Conservation (phyloP, 129 eudicot genomes). For the Helichrysum umbraculigerum region DNA sequence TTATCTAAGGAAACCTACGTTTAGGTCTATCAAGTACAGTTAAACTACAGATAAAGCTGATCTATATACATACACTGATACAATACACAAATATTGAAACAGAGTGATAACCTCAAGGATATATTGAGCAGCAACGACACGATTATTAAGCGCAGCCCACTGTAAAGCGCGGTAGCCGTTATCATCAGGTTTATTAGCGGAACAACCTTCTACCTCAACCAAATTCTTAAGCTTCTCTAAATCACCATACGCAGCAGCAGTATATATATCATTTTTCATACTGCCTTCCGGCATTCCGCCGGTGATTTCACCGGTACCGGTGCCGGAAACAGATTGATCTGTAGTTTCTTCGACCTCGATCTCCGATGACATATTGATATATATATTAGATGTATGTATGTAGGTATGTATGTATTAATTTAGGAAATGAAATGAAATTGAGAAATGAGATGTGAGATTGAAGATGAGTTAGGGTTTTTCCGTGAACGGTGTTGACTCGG, state of each 20-base stretch:
- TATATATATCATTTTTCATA: constrained; percentile 78
- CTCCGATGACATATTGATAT: constrained; percentile 71
- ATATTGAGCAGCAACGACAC: constrained; percentile 89
- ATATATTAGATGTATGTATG: neutral
- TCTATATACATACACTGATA: neutral
- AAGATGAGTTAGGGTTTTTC: constrained; percentile 46
- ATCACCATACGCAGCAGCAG: constrained; percentile 98
- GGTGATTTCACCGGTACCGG: constrained; percentile 26
- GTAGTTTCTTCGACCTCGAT: constrained; percentile 83
- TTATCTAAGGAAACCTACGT: neutral
- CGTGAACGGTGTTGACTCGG: constrained; percentile 31
- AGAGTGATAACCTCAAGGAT: constrained; percentile 67
- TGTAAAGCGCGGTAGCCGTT: constrained; percentile 92
- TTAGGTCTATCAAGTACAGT: neutral
- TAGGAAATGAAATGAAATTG: constrained; percentile 3
- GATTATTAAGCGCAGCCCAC: constrained; percentile 99
- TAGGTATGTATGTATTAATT: neutral
- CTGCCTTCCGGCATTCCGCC: constrained; percentile 53
- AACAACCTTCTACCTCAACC: constrained; percentile 86
- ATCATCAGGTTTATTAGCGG: constrained; percentile 71
- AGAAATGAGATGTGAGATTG: constrained; percentile 4
- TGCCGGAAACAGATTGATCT: constrained; percentile 32
- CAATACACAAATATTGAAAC: neutral
- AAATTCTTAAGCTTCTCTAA: constrained; percentile 83
- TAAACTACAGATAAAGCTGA: neutral